Base-by-base conservation (phyloP, 2,329 filamentous ascomycete species). In the Didymella keratinophila region DNA sequence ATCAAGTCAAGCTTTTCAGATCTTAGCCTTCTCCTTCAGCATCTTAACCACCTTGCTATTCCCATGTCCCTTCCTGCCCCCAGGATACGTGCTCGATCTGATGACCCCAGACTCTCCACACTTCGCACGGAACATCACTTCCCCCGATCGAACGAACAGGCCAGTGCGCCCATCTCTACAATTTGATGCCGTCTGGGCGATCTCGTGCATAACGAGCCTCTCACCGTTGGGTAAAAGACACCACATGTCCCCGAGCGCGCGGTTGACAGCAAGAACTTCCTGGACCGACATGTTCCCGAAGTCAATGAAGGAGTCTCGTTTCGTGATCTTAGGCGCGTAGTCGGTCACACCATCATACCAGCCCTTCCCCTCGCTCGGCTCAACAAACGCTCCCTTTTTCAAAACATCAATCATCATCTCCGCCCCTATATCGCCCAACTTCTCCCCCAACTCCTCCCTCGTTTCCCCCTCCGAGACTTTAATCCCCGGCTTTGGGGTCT, bases 291-390 rank as follows among this genome's bases (percentile, higher is more conserved):
- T 86, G 3, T 69, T 74, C 0, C 64, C 44, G 83, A 89, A 92
- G 60, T 87, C 78, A 8, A 96, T 77, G 58, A 86, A 83, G 2
- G 81, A 79, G 66, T 94, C 87, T 6, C 82, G 77, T 54, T 88
- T 84, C 1, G 78, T 85, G 59, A 97, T 86, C 72, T 97, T 97
- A 1, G 86, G 85, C 1, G 94, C 94, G 68, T 89, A 84, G 54
- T 55, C 66, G 28, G 46, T 70, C 48, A 51, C 69, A 47, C 30
- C 66, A 49, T 42, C 53, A 43, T 70, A 71, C 68, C 70, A 73
- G 8, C 66, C 69, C 8, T 76, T 70, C 11, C 79, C 74, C 34
- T 73, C 65, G n/a, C 84, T 73, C 1, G 88, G 90, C 1, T 86
- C 84, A 0, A 93, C 78, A 69, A 93, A 93, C 0, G 89, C 64